Percentiles rank a stretch among this genome's conserved stretches.
These are phyloP conservation scores for Hirschioporus abietinus DNA, from an alignment of 768 basidiomycete species.

Conservation along the genomic window DNA sequence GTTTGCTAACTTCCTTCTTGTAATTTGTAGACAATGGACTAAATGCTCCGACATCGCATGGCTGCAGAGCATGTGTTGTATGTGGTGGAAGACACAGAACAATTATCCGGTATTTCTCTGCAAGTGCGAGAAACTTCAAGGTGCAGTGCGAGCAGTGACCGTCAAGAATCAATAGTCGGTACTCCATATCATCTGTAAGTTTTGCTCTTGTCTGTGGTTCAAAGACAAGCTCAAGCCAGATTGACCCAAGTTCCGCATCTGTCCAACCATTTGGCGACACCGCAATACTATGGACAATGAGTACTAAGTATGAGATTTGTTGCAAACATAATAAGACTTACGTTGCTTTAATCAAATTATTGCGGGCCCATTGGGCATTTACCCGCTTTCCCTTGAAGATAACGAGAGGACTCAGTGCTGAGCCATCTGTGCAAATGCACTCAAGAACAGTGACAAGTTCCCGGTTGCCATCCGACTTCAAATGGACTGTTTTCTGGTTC, in stretches of 20 bases:
- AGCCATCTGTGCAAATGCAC: constrained; percentile 19
- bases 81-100: constrained; percentile 33
- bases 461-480: constrained; percentile 9
- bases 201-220: constrained; percentile 20
- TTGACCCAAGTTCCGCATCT: constrained; percentile 27
- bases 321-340: not conserved
- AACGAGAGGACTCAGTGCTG: constrained; percentile 8
- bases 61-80: constrained; percentile 32
- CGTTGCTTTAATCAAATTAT: constrained; percentile 9
- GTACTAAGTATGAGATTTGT: not conserved
- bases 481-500: constrained; percentile 2
- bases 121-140: constrained; percentile 26
- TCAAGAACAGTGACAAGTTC: constrained; percentile 14
- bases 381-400: constrained; percentile 15
- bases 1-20: constrained; percentile 8
- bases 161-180: constrained; percentile 31
- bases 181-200: constrained; percentile 9
- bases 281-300: constrained; percentile 23
- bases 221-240: constrained; percentile 33
- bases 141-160: constrained; percentile 34
- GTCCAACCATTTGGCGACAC: constrained; percentile 36
- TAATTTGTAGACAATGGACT: constrained; percentile 23
- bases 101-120: constrained; percentile 23
- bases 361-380: constrained; percentile 3
- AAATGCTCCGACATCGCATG: constrained; percentile 33